These are phyloP conservation scores for Talaromyces verruculosus DNA, from an alignment of 2,329 filamentous ascomycete genomes.

Conservation along the genomic window DNA sequence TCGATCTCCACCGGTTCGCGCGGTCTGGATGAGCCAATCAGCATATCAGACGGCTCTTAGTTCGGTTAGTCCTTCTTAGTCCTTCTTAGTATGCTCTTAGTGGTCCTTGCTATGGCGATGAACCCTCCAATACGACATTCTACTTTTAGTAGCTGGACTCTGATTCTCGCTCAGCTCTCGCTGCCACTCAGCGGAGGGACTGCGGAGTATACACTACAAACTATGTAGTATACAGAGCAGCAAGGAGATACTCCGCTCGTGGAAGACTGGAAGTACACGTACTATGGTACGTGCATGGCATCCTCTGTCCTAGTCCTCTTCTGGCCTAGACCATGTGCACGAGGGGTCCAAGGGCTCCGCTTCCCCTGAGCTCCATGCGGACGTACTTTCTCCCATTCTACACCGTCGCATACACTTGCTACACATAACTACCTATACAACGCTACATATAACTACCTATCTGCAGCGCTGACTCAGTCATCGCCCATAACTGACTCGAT, in stretches of 20 bases:
- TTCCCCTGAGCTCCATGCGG: constrained; percentile 6
- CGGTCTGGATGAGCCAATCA: neutral
- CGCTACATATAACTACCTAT: neutral
- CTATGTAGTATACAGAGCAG: neutral
- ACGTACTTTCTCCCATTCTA: neutral
- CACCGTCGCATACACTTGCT: neutral
- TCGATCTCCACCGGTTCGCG: constrained; percentile 13
- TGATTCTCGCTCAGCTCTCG: neutral
- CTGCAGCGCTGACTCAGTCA: neutral
- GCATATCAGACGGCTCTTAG: neutral
- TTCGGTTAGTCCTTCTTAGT: neutral
- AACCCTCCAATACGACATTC: constrained; percentile 2
- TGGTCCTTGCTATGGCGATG: neutral
- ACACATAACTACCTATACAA: neutral
- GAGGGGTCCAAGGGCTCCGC: constrained; percentile 10
- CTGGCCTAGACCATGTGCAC: neutral
- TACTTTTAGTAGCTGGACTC: neutral
- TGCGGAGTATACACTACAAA: neutral
- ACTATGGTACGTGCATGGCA: neutral
- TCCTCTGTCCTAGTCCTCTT: neutral
- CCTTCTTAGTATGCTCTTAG: neutral
- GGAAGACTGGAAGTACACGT: neutral
- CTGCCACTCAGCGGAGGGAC: neutral
- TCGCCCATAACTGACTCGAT: neutral
- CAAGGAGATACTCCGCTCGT: neutral